Conservation (phyloP, 2,329 filamentous ascomycete genomes). For the Thelonectria blattea region DNA sequence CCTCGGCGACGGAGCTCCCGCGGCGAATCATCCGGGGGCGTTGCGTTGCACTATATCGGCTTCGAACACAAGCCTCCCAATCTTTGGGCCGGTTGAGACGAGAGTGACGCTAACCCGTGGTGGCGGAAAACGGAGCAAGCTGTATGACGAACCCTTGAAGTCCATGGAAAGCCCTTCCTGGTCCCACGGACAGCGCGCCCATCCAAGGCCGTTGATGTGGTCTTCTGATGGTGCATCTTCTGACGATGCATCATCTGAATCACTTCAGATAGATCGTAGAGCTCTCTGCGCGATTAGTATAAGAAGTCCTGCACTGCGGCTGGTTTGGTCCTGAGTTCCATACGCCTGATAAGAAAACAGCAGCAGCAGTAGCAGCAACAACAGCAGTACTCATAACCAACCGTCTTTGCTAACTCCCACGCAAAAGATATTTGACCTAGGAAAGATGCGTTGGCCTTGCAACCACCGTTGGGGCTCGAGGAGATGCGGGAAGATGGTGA, state of each 20-base stretch:
- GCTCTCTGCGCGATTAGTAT: conserved; percentile 23
- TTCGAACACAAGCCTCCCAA: not conserved
- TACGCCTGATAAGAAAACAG: not conserved
- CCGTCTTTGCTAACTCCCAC: too few species aligned
- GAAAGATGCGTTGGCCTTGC: conserved; percentile 34
- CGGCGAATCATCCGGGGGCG: not conserved
- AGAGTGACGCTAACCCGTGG: not conserved
- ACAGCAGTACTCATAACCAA: not conserved
- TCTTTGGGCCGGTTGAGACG: not conserved
- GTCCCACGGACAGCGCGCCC: conserved; percentile 28
- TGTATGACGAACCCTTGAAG: conserved; percentile 29
- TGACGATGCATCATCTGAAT: conserved; percentile 27
- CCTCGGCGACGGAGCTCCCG: not conserved
- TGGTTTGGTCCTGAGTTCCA: not conserved
- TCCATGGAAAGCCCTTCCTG: conserved; percentile 17
- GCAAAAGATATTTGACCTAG: not conserved
- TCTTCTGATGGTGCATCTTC: conserved; percentile 23
- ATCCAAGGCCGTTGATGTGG: conserved; percentile 15
- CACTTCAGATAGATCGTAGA: conserved; percentile 19
- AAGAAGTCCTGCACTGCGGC: conserved; percentile 23
- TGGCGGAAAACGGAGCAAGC: not conserved
- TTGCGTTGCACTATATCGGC: not conserved
- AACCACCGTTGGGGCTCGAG: conserved; percentile 33
- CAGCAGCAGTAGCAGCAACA: conserved; percentile 13
- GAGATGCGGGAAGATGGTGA: conserved; percentile 30